These are phyloP conservation scores for Candida argentea DNA, from an alignment of 805 yeast genomes.

Conservation along the genomic window DNA sequence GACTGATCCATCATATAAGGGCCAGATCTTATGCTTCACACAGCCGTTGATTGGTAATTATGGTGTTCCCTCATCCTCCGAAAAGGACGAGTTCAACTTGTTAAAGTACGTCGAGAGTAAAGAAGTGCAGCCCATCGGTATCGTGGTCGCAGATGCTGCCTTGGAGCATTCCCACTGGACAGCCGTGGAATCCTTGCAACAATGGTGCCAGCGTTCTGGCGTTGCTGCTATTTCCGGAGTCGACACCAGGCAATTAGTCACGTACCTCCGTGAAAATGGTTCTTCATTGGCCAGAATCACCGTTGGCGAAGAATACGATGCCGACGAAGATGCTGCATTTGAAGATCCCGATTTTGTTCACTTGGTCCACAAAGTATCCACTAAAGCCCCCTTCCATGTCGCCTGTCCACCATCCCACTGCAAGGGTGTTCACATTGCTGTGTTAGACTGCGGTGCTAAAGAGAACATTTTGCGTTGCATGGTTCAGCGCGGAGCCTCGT, in stretches of 20 bases:
- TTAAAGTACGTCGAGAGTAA: constrained; percentile 90
- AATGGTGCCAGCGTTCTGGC: constrained; percentile 95
- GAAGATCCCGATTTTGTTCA: constrained; percentile 85
- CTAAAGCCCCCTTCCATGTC: constrained; percentile 90
- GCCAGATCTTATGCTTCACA: constrained; percentile 93
- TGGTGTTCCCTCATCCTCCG: constrained; percentile 87
- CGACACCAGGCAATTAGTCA: constrained; percentile 91
- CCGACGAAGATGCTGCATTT: constrained; percentile 84
- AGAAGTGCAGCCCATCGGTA: constrained; percentile 86
- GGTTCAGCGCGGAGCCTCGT: constrained; percentile 89
- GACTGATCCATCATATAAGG: constrained; percentile 97
- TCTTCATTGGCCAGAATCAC: constrained; percentile 86
- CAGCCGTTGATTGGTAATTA: constrained; percentile 97
- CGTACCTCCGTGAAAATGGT: constrained; percentile 91
- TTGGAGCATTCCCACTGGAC: constrained; percentile 98
- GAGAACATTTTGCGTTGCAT: constrained; percentile 93
- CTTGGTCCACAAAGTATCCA: constrained; percentile 86
- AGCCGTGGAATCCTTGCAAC: constrained; percentile 89
- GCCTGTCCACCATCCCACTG: constrained; percentile 48
- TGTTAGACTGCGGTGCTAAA: constrained; percentile 96
- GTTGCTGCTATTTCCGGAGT: constrained; percentile 94
- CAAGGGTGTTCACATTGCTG: constrained; percentile 68
- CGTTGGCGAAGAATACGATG: constrained; percentile 85
- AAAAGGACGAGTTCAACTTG: constrained; percentile 74
- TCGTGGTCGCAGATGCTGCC: constrained; percentile 93